A percentile compares a stretch with the other conserved stretches of the same genome.
Conservation (phyloP, 495 filamentous ascomycete species). For the Neurospora sp. region DNA sequence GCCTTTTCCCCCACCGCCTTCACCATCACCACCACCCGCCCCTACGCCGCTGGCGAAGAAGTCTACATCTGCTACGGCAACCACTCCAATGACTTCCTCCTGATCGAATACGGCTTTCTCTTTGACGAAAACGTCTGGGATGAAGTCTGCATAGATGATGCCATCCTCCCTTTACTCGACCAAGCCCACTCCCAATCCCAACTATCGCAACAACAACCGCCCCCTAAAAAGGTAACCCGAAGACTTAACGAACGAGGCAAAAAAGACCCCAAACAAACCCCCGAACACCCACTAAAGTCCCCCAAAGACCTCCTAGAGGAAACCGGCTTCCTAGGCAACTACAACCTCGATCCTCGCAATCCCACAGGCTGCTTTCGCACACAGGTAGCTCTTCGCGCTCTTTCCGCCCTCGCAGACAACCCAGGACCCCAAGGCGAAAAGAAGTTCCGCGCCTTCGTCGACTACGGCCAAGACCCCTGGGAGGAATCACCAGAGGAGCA, state of each 20-base stretch:
- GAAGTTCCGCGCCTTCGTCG: not conserved
- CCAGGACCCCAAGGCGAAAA: not conserved
- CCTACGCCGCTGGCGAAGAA: conserved; percentile 59
- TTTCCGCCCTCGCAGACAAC: not conserved
- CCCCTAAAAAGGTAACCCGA: not conserved
- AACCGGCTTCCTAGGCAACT: conserved; percentile 57
- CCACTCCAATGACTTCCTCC: conserved; percentile 72
- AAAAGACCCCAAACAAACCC: not conserved
- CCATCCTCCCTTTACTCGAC: conserved; percentile 47
- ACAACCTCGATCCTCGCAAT: conserved; percentile 45
- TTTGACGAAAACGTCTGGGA: conserved; percentile 60
- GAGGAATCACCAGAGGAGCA: not conserved
- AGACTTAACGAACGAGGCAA: not conserved
- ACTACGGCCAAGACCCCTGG: not conserved
- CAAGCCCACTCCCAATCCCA: not conserved
- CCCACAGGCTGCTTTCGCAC: conserved; percentile 59
- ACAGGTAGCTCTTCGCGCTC: conserved; percentile 50
- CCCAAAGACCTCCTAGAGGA: conserved; percentile 40
- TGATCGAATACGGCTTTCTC: conserved; percentile 78
- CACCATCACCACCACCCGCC: conserved; percentile 44
- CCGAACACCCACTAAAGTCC: not conserved
- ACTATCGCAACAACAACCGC: not conserved
- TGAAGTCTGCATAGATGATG: conserved; percentile 56
- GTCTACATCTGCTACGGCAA: conserved; percentile 70
- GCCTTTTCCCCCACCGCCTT: conserved; percentile 49